Conservation (phyloP, 148 eudicot genomes). For the Hydrangea macrophylla region DNA sequence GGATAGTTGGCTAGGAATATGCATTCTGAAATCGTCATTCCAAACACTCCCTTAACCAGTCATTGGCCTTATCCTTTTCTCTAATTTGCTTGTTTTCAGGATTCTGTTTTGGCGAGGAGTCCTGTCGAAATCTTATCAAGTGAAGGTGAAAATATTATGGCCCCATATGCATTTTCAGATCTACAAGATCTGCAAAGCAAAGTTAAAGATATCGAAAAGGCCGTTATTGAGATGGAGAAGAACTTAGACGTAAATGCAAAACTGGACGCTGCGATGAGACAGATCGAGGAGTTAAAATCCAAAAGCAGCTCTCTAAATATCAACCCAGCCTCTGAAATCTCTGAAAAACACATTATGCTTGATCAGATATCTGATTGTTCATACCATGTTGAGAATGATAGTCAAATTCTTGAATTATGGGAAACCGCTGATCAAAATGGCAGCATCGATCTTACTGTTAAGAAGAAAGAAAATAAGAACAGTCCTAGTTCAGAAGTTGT, state of each 20-base stretch:
- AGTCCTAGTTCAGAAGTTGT: conserved; percentile 39
- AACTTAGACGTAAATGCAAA: conserved; percentile 41
- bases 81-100: conserved; percentile 44
- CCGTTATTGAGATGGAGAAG: conserved; percentile 52
- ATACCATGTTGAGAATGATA: conserved; percentile 33
- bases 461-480: conserved; percentile 38
- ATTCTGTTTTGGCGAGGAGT: conserved; percentile 14
- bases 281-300: conserved; percentile 50
- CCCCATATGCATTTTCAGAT: conserved; percentile 30
- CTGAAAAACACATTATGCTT: conserved; percentile 83
- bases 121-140: conserved; percentile 19
- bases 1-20: too few species aligned
- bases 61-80: too few species aligned
- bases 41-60: too few species aligned
- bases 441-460: conserved; percentile 55
- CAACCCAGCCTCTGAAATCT: conserved; percentile 41
- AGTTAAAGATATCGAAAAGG: conserved; percentile 58
- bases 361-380: conserved; percentile 78
- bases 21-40: too few species aligned
- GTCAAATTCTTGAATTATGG: conserved; percentile 65
- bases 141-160: conserved; percentile 19
- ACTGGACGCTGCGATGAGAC: conserved; percentile 53
- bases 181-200: conserved; percentile 48
- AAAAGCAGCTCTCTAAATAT: conserved; percentile 42
- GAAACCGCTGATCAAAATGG: conserved; percentile 53